Evolutionary conservation across 192 early-diverging fungal genomes (phyloP), one percentile per base, ranked within the genome.

Genomic region (Mortierella antarctica): DNA sequence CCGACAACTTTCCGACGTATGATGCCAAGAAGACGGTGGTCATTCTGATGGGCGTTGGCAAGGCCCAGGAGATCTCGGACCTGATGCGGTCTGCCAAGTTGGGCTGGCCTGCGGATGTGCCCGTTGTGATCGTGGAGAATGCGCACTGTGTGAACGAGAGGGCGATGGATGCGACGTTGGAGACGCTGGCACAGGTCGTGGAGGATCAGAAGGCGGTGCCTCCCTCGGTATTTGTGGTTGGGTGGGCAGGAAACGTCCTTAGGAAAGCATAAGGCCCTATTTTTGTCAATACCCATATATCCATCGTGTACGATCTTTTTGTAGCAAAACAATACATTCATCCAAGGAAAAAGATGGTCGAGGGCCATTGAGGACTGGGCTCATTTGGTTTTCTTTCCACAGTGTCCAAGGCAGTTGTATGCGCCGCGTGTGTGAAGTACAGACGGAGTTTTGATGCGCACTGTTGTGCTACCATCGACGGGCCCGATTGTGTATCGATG

Each of bases 111-210:
- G 47, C 50, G 0, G 81, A 88, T 42, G 53, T 93, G 13, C 94
- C 96, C 0, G 86, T 87, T 14, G 94, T 93, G 2, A 93, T 96
- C 63, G 86, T 98, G 12, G 96, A 98, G 83, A 95, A 87, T 83
- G 91, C 92, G 8, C 92, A 92, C 48, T 94, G 94, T 63, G 60
- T 86, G 1, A 88, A 93, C 13, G 90, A 96, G 85, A 84, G 94
- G 57, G 88, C 89, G 8, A 76, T 96, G 20, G 74, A 85, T 10
- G 93, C 88, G 4, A 94, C 90, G 0, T 44, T 97, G 56, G 83
- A 62, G 2, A 88, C 85, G 0, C 90, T 97, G 60, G 90, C 83
- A 2, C 88, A 87, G 23, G 62, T 88, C 50, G 93, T 93, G 14
- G 86, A 88, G 54, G 84, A 85, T 47, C 83, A 88, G 18, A 87